Conservation (phyloP, 805 yeast genomes). For the Wickerhamomyces alni region DNA sequence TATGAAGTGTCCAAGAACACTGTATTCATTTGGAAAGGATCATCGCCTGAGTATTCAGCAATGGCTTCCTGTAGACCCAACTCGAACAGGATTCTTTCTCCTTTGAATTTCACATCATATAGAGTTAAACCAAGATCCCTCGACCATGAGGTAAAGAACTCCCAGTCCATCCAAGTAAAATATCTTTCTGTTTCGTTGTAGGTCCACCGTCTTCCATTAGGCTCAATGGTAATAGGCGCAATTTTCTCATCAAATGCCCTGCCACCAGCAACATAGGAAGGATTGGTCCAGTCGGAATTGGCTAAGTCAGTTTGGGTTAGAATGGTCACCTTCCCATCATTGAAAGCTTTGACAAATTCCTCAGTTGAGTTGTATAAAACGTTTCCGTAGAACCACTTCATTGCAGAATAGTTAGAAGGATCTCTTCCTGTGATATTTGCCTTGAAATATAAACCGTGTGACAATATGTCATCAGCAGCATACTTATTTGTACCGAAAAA, state of each 20-base stretch:
- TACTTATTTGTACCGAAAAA: constrained; percentile 15
- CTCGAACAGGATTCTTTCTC: constrained; percentile 24
- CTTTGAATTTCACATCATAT: constrained; percentile 23
- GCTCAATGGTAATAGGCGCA: constrained; percentile 21
- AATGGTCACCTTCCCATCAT: constrained; percentile 14
- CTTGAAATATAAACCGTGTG: constrained; percentile 19
- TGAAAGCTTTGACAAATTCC: constrained; percentile 20
- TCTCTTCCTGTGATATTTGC: constrained; percentile 21
- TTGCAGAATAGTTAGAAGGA: constrained; percentile 7
- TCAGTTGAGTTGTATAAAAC: constrained; percentile 18
- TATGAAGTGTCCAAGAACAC: constrained; percentile 21
- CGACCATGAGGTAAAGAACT: constrained; percentile 21
- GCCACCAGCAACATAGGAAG: constrained; percentile 13
- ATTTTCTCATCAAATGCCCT: constrained; percentile 20
- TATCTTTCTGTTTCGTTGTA: constrained; percentile 21
- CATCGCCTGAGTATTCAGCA: constrained; percentile 26
- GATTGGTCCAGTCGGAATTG: constrained; percentile 5
- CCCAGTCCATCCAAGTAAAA: constrained; percentile 28
- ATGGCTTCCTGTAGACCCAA: constrained; percentile 25
- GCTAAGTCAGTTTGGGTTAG: constrained; percentile 9
- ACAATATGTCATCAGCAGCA: constrained; percentile 20
- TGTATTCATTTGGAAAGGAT: constrained; percentile 25
- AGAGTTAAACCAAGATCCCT: constrained; percentile 22
- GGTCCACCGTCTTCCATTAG: constrained; percentile 25
- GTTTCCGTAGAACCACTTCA: constrained; percentile 20